Base-by-base conservation (phyloP, 1,284 basidiomycete species). In the Apiotrichum gamsii region DNA sequence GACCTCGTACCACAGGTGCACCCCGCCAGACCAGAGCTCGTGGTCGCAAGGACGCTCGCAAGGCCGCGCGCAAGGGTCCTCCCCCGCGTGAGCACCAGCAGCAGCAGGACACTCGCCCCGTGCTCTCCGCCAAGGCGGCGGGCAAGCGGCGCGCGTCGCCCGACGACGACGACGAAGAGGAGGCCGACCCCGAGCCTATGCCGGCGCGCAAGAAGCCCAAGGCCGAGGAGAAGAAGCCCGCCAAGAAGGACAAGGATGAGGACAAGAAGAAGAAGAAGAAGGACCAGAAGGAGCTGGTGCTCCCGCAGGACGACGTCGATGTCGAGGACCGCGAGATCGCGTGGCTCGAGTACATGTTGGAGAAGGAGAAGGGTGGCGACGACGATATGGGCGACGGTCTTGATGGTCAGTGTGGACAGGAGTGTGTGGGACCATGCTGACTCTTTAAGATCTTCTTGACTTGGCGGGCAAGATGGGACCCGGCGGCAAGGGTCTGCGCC, bases 311-410 rank as follows among this genome's bases (percentile, higher is more conserved):
- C 16, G 52, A 50, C 29, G 43, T 34, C 14, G 74, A 78, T 35
- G 76, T 81, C 24, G 88, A 90, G 57, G 86, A 88, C 59, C 76
- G 76, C 1, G 85, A 88, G 62, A 90, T 90, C 39, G 77, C 80
- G 1, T 82, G 84, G 74, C 74, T 90, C 11, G 88, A 90, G 67
- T 75, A 77, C 11, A 82, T 82, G 66, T 75, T 90, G 15, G 54
- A 60, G 18, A 78, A 80, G 56, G 62, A 73, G 29, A 76, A 75
- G 53, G 76, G 75, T 51, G 66, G 58, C 21, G 59, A 61, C 11
- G 69, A 69, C 16, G 65, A 58, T 8, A 59, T 69, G 38, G 71
- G 73, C 23, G 77, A 78, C 59, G 78, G 75, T 0, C 61, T 79
- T 16, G 84, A 83, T 49, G 82, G 80, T 60, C 78, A 80, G 73